Conservation (phyloP, 2,329 filamentous ascomycete species). For the Xenoacremonium recifei region DNA sequence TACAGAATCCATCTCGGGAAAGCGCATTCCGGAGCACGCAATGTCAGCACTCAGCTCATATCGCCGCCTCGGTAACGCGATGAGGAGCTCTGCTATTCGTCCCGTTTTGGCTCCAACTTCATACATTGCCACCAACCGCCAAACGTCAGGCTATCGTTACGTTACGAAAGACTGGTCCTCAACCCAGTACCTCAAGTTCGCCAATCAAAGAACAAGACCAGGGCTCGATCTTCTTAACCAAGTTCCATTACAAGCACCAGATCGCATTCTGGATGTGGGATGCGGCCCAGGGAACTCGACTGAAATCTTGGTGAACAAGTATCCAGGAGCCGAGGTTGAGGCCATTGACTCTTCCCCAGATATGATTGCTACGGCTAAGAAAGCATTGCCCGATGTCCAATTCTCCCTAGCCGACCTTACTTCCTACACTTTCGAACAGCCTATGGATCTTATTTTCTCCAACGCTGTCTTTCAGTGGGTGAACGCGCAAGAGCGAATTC, state of each 20-base stretch:
- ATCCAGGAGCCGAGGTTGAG: constrained; percentile 43
- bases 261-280: constrained; percentile 54
- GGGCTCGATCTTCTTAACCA: constrained; percentile 52
- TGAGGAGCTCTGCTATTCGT: no score
- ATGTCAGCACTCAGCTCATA: no score
- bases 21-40: no score
- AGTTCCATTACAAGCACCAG: constrained; percentile 38
- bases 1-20: no score
- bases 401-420: constrained; percentile 47
- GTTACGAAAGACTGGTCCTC: constrained; percentile 50
- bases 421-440: constrained; percentile 33
- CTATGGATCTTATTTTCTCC: constrained; percentile 48
- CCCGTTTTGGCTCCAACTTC: no score
- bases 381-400: constrained; percentile 36
- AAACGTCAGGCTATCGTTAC: no score
- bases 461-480: constrained; percentile 63
- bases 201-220: constrained; percentile 50
- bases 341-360: constrained; percentile 55
- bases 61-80: no score
- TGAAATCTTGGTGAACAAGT: constrained; percentile 43
- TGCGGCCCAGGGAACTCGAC: constrained; percentile 62
- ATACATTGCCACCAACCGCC: no score
- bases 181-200: constrained; percentile 55
- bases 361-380: constrained; percentile 52
- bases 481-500: constrained; percentile 38